These are phyloP conservation scores for Hygrophila difformis DNA, from an alignment of 257 asterid species.

Conservation along the genomic window DNA sequence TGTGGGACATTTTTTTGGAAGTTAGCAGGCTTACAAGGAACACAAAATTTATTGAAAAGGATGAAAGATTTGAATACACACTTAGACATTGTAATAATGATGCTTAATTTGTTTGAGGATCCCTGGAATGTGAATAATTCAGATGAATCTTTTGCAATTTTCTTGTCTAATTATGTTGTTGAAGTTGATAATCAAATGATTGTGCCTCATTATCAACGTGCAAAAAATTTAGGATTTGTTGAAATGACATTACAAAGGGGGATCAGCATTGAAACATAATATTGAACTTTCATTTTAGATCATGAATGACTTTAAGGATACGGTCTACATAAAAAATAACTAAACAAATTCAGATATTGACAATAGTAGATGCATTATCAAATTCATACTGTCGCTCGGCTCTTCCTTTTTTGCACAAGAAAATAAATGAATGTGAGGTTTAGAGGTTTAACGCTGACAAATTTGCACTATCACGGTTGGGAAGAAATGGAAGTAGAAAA, in stretches of 20 bases:
- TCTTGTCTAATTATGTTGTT: too few relatives aligned
- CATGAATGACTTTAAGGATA: too few relatives aligned
- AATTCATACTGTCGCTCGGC: slow-evolving; percentile 85
- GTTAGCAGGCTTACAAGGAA: slow-evolving; percentile 1
- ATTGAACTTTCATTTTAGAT: too few relatives aligned
- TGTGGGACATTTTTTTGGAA: slow-evolving; percentile 23
- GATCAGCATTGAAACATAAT: too few relatives aligned
- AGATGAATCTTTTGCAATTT: too few relatives aligned
- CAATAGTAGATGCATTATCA: slow-evolving; percentile 9
- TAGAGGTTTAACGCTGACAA: slow-evolving; percentile 10
- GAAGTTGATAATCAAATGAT: too few relatives aligned
- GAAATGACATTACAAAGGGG: too few relatives aligned
- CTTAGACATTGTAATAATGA: neutral
- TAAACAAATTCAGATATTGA: too few relatives aligned
- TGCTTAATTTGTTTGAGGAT: neutral
- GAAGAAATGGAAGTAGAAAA: slow-evolving; percentile 8
- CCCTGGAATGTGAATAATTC: too few relatives aligned
- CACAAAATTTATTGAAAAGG: neutral
- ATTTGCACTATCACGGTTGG: neutral
- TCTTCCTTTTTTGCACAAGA: slow-evolving; percentile 83
- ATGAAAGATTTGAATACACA: neutral
- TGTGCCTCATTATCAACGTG: too few relatives aligned
- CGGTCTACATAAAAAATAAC: too few relatives aligned
- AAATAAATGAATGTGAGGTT: slow-evolving; percentile 28
- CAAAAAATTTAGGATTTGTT: too few relatives aligned